phyloP scores from a whole-genome alignment of 2,329 filamentous ascomycete species.

The Talaromyces sp. region DNA sequence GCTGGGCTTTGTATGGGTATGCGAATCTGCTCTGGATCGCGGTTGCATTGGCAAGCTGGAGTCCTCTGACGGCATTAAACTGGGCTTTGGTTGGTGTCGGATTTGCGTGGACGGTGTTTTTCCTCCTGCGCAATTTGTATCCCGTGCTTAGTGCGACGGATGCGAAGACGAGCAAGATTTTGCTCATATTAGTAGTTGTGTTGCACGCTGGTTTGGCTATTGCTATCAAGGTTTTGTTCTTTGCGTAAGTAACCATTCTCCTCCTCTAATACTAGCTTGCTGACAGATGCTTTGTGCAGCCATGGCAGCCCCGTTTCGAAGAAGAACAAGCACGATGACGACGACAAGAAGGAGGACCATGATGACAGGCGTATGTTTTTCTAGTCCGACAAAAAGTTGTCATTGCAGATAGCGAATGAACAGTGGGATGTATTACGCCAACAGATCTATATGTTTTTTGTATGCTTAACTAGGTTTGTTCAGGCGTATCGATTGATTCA shows the following conservation, averaged over 20 bases:
- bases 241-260: conserved; percentile 58
- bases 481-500: neutral
- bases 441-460: neutral
- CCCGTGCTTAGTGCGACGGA: conserved; percentile 92
- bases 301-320: conserved; percentile 62
- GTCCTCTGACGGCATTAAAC: conserved; percentile 79
- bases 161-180: conserved; percentile 80
- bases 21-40: conserved; percentile 96
- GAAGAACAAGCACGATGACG: conserved; percentile 36
- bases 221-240: conserved; percentile 96
- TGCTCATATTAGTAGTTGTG: conserved; percentile 77
- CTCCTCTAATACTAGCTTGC: neutral
- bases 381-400: conserved; percentile 17
- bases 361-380: conserved; percentile 32
- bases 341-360: conserved; percentile 26
- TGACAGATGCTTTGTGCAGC: conserved; percentile 27
- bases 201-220: conserved; percentile 87
- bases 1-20: conserved; percentile 94
- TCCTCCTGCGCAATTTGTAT: conserved; percentile 81
- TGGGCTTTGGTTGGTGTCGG: conserved; percentile 89
- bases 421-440: neutral
- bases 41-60: conserved; percentile 89
- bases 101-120: conserved; percentile 76
- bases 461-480: neutral
- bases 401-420: neutral